Base-by-base conservation (phyloP, 176 grass and related monocot species). In the Triticum turgidum region DNA sequence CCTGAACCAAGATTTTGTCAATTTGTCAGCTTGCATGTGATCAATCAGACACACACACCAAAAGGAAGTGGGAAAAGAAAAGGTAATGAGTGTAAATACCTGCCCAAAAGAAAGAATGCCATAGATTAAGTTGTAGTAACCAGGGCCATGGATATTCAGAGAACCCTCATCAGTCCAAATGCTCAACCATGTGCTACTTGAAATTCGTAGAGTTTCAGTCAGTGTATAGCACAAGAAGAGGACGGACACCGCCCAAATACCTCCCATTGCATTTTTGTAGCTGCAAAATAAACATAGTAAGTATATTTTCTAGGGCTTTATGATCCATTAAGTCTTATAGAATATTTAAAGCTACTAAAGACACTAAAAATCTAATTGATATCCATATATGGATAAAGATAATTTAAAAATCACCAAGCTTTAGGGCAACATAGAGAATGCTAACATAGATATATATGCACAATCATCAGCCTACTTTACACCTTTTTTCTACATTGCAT, bases 121-220 rank as follows among this genome's bases (percentile, higher is more conserved):
- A 79, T 99, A 99, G 37, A 99, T 79, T 76, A 99, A 86, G 90
- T 99, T 96, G 73, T 94, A 99, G 62, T 93, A 99, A 84, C 88
- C 94, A 78, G 92, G 3, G 11, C 89, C 84, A 86, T 96, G 88
- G 73, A 77, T 86, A 34, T 96, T 94, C 52, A 89, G 72, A 65
- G 89, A 86, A 90, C 94, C 95, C 86, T 99, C 87, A 88, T 93
- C 94, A 18, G 97, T 99, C 97, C 97, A 99, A 89, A 93, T 5
- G 83, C 97, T 99, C 82, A 99, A 76, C 97, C 97, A 99, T 71
- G 92, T 94, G 85, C 92, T 99, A 93, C 97, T 99, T 90, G 88
- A 96, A 89, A 99, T 80, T 27, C 97, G 92, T 69, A 99, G 90
- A 83, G 87, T 80, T 91, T 99, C 97, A 90, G 94, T 94, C 67